Base-by-base conservation (phyloP, 1,284 basidiomycete species). In the Cryptococcus sp. region DNA sequence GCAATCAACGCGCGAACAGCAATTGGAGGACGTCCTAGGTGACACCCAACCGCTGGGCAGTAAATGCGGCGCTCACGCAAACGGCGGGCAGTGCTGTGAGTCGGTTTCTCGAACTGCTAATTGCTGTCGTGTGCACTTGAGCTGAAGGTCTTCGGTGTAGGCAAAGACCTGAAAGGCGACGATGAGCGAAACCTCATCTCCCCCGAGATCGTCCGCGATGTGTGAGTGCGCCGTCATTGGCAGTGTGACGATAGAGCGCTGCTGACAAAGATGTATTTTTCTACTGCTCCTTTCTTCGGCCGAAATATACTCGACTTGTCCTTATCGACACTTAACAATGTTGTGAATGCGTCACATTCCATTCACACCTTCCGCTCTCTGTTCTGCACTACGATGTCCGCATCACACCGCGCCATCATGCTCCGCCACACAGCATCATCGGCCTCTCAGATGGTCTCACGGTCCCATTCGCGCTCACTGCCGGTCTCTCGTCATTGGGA, bases 361-460 rank as follows among this genome's bases (percentile, higher is more conserved):
- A 26, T 41, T 26, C 25, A 20, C 20, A 15, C 40, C 23, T 17
- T 22, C 10, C 25, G 13, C 25, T 23, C 20, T 47, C 25, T 10
- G 25, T 25, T 10, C 46, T 29, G 44, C 25, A 19, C 6, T 8
- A 19, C 41, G 1, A 7, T 16, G 22, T 2, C n/a, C 41, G 16
- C 16, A 17, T 16, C 41, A 44, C 13, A 44, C 22, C 41, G 2
- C 46, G 34, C 47, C 29, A 40, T 38, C 19, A 38, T 19, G 8
- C 29, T 16, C 46, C 54, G 41, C 53, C 48, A 26, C 16, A n/a
- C 69, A 93, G 91, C 53, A 87, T 95, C 62, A 97, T 97, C 67
- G 95, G 95, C 46, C 85, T 98, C 11, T 91, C 89, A 0, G 95
- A 99, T 73, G 95, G 95, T n/a, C 80, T 97, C 47, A 96, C 93